phyloP scores from a whole-genome alignment of 768 basidiomycete species.

The Hygrophorus pudorinus region DNA sequence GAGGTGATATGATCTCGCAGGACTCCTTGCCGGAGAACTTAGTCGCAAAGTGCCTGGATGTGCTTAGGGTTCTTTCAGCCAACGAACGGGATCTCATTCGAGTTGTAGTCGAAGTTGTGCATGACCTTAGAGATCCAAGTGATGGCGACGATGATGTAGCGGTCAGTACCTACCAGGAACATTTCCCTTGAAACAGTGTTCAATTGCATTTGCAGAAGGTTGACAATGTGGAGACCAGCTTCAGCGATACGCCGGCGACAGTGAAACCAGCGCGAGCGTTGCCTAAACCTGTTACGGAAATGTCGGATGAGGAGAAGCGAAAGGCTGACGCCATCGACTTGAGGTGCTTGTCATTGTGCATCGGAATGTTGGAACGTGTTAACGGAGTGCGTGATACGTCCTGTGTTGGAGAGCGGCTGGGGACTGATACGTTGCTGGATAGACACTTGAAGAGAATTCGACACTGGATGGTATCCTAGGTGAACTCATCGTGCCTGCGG shows the following conservation, averaged over 20 bases:
- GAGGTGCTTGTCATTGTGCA: conserved; percentile 74
- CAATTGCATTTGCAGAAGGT: conserved; percentile 17
- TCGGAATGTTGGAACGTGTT: conserved; percentile 83
- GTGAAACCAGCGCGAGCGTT: conserved; percentile 12
- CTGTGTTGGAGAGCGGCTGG: neutral
- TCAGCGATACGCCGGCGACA: too few relatives aligned
- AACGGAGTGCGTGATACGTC: conserved; percentile 57
- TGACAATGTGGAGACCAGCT: conserved; percentile 12
- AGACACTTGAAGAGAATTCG: conserved; percentile 70
- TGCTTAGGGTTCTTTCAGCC: conserved; percentile 72
- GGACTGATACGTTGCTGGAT: conserved; percentile 25
- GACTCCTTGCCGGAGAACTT: conserved; percentile 70
- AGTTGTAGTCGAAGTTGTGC: conserved; percentile 81
- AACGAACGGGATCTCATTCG: conserved; percentile 81
- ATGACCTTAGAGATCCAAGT: conserved; percentile 52
- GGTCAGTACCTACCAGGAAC: conserved; percentile 6
- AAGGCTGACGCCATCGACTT: conserved; percentile 66
- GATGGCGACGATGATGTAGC: conserved; percentile 20
- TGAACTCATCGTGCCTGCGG: conserved; percentile 85
- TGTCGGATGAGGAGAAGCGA: conserved; percentile 56
- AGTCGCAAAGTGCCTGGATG: conserved; percentile 75
- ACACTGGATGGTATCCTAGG: conserved; percentile 72
- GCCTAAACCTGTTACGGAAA: conserved; percentile 42
- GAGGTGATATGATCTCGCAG: conserved; percentile 85
- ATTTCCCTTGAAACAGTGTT: neutral